Evolutionary conservation across 106 monocot genomes (phyloP), one percentile per base, ranked within the genome.

Genomic region (Apostasia shenzhenica): DNA sequence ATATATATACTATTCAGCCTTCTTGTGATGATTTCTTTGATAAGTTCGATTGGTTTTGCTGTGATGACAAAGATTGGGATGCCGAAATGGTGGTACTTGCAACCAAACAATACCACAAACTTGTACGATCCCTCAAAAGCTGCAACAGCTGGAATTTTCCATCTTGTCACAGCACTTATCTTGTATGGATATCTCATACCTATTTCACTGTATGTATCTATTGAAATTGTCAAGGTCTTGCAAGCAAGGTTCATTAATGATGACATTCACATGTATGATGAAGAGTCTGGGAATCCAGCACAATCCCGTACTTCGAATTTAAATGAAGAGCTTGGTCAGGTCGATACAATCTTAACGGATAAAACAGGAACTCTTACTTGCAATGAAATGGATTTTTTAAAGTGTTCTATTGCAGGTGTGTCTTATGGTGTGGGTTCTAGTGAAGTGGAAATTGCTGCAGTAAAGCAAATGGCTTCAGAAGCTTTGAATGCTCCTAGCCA

Each of bases 341-440:
- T 82, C 59, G 82, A 82, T 59, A 82, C 82, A 38, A 78, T 78
- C 8, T 58, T 82, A 37, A 74, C 82, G 3, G 82, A 82, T 67
- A 82, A 82, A 61, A 83, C 82, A 1, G 82, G 82, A 3, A 83
- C 82, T 26, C 57, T 83, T 52, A 83, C 82, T 41, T 83, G 82
- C 75, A 83, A 83, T 67, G 78, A 83, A 71, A 83, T 83, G 78
- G 78, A 78, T 61, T 78, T 83, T 66, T 75, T 78, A 42, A 83
- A 83, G 62, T 83, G 78, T 44, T 83, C 75, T 14, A 78, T 83
- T 54, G 82, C 71, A 44, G 78, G 82, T 54, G 74, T 78, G 11
- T 70, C 82, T 2, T 83, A 83, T 78, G 82, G 82, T 45, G 56
- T 78, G 14, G 70, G 82, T 39, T 74, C 75, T 44, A 78, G 82